Evolutionary conservation across 495 filamentous ascomycete genomes (phyloP).

Genomic region (Penicillium cataractarum): DNA sequence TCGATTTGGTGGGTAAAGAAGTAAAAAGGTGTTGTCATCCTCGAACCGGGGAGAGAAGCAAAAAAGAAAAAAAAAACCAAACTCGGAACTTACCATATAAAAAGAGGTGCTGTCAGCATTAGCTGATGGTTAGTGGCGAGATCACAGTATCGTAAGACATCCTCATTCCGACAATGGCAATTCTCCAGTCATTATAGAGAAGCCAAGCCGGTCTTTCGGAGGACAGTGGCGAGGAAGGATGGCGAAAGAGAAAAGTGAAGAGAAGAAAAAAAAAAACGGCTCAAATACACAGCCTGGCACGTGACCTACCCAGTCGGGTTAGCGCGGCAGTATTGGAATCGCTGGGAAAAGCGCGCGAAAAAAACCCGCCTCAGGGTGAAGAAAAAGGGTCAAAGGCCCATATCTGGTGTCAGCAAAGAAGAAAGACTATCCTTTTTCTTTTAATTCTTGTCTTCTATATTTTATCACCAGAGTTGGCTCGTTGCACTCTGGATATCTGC

Average conservation of each 20-base stretch:
- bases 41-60: constrained; percentile 41
- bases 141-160: constrained; percentile 19
- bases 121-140: constrained; percentile 22
- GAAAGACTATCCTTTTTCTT: neutral
- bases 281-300: constrained; percentile 29
- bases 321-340: constrained; percentile 31
- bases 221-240: constrained; percentile 14
- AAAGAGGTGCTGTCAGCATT: constrained; percentile 18
- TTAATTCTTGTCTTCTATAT: neutral
- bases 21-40: constrained; percentile 84
- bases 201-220: neutral
- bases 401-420: neutral
- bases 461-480: neutral
- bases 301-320: constrained; percentile 31
- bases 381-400: constrained; percentile 5
- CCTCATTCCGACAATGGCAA: constrained; percentile 10
- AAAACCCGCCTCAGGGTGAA: constrained; percentile 18
- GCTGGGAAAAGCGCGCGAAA: constrained; percentile 12
- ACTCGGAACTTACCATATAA: constrained; percentile 32
- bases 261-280: constrained; percentile 34
- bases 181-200: constrained; percentile 3
- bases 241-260: constrained; percentile 21
- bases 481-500: neutral
- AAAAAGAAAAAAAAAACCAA: constrained; percentile 24
- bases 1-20: constrained; percentile 96